These are phyloP conservation scores for Amanita exitialis DNA, from an alignment of 768 basidiomycete species.

Conservation along the genomic window DNA sequence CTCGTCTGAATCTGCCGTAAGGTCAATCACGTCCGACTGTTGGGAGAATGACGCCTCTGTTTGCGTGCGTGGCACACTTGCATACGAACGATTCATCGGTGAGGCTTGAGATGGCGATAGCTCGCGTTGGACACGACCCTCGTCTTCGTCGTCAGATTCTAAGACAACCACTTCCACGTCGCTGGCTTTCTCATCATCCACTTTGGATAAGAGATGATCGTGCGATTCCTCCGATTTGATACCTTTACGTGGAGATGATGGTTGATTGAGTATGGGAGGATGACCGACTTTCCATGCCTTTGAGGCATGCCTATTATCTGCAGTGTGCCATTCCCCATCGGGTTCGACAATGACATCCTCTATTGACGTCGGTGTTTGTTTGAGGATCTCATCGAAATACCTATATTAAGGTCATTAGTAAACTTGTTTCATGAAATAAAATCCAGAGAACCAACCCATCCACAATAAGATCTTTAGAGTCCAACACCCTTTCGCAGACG, in stretches of 20 bases:
- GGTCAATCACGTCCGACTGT: conserved; percentile 62
- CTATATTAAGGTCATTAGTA: conserved; percentile 29
- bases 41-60: conserved; percentile 16
- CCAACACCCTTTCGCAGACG: conserved; percentile 75
- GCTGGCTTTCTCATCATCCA: conserved; percentile 29
- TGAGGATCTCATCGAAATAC: conserved; percentile 82
- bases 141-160: conserved; percentile 74
- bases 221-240: conserved; percentile 14
- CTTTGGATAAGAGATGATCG: conserved; percentile 11
- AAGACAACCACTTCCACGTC: conserved; percentile 53
- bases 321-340: conserved; percentile 93
- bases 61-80: conserved; percentile 18
- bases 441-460: conserved; percentile 59
- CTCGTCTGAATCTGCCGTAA: conserved; percentile 77
- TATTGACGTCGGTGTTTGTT: conserved; percentile 62
- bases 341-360: conserved; percentile 94
- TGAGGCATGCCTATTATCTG: conserved; percentile 79
- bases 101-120: conserved; percentile 55
- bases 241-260: conserved; percentile 24
- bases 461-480: conserved; percentile 74
- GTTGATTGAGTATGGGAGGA: conserved; percentile 19
- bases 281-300: conserved; percentile 55
- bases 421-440: conserved; percentile 1
- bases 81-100: conserved; percentile 27
- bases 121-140: conserved; percentile 67